These are phyloP conservation scores for Eucalyptus viminalis DNA, from an alignment of 345 rosid genomes.

Conservation along the genomic window DNA sequence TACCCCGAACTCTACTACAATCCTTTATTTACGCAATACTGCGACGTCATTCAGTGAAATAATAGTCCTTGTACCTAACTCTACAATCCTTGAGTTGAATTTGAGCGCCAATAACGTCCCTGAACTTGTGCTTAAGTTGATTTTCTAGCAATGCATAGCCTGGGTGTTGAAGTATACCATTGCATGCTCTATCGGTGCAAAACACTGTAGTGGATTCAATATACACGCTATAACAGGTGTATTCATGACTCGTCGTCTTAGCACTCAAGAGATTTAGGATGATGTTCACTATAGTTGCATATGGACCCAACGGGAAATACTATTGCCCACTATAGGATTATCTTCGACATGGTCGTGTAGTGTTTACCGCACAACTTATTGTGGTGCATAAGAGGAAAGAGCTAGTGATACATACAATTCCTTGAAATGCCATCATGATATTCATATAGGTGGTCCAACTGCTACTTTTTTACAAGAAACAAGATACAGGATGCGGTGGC, in stretches of 20 bases:
- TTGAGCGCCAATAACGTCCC: background rate
- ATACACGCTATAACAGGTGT: background rate
- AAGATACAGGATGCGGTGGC: too few species aligned
- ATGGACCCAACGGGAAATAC: background rate
- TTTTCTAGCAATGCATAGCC: too few species aligned
- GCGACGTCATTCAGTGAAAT: background rate
- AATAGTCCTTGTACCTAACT: background rate
- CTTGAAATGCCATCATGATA: too few species aligned
- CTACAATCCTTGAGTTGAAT: background rate
- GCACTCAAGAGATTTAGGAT: too few species aligned
- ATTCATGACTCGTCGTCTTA: background rate
- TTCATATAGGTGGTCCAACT: too few species aligned
- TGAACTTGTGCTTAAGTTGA: background rate
- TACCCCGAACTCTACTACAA: background rate
- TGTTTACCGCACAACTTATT: too few species aligned
- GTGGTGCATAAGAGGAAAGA: too few species aligned
- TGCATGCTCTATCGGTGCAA: background rate
- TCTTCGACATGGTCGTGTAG: too few species aligned
- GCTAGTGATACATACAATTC: too few species aligned
- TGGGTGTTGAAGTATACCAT: background rate
- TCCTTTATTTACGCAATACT: background rate
- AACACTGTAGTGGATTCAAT: fast-evolving
- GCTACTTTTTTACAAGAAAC: too few species aligned
- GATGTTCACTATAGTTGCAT: background rate
- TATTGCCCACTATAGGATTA: background rate